Evolutionary conservation across 139 green algal genomes (phyloP).

Genomic region (Chlamydomonas sp.): DNA sequence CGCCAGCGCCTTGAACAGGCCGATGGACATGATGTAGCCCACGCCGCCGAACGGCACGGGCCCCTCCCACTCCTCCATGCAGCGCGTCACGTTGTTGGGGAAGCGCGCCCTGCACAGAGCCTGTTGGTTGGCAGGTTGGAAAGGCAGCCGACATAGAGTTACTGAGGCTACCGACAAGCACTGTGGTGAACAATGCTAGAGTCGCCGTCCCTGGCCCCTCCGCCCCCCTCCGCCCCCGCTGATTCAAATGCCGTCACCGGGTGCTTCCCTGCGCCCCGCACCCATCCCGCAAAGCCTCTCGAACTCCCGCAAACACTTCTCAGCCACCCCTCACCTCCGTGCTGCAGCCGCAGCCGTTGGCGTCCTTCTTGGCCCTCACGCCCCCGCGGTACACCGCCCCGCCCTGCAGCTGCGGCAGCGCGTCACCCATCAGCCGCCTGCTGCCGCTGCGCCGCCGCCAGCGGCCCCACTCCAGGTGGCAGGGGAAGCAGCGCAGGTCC

Average conservation of each 20-base stretch:
- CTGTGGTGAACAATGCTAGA: too few species aligned
- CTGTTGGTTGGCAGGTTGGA: background rate
- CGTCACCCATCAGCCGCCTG: background rate
- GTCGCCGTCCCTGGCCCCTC: too few species aligned
- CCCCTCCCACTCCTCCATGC: conserved; percentile 21
- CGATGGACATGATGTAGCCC: conserved; percentile 34
- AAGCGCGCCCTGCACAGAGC: conserved; percentile 20
- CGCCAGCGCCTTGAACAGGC: conserved; percentile 17
- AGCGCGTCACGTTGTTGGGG: conserved; percentile 9
- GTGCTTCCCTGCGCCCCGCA: too few species aligned
- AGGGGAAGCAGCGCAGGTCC: conserved; percentile 31
- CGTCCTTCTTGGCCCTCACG: background rate
- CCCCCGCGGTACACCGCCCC: background rate
- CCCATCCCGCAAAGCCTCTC: background rate
- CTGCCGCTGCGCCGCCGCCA: conserved; percentile 9
- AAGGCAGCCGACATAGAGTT: background rate
- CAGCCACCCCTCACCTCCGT: background rate
- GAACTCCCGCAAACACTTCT: background rate
- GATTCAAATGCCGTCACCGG: too few species aligned
- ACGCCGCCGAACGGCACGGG: conserved; percentile 30
- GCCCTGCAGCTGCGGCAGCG: background rate
- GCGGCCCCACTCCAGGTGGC: conserved; percentile 18
- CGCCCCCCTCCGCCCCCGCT: too few species aligned
- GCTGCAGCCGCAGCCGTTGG: conserved; percentile 25
- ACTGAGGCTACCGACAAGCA: too few species aligned